Evolutionary conservation across 768 basidiomycete species (phyloP).

Genomic region (Dentipellis sp.): DNA sequence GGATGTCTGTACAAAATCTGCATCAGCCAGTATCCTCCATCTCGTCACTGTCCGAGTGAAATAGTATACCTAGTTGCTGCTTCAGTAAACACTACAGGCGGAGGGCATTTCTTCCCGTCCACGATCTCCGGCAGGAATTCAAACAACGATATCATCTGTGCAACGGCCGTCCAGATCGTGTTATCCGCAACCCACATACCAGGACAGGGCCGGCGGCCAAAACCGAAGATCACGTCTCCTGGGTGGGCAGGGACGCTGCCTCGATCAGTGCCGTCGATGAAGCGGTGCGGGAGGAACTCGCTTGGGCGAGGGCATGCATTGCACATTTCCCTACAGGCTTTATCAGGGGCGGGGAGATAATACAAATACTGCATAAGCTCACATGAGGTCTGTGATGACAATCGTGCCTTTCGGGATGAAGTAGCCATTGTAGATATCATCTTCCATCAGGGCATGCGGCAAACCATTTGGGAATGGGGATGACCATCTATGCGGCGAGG

Average conservation of each 20-base stretch:
- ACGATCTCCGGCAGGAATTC: slow-evolving; percentile 38
- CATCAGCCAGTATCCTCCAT: too few relatives aligned
- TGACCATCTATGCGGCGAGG: not conserved
- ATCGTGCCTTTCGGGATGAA: not conserved
- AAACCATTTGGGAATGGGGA: not conserved
- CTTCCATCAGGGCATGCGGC: not conserved
- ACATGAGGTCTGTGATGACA: not conserved
- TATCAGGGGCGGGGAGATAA: not conserved
- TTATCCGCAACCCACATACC: slow-evolving; percentile 55
- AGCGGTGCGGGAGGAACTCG: slow-evolving; percentile 46
- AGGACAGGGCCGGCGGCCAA: slow-evolving; percentile 46
- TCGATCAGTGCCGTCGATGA: slow-evolving; percentile 17
- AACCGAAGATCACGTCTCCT: slow-evolving; percentile 36
- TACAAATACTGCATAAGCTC: slow-evolving; percentile 1
- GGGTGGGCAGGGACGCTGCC: slow-evolving; percentile 29
- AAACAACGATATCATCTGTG: slow-evolving; percentile 46
- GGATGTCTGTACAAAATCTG: too few relatives aligned
- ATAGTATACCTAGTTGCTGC: too few relatives aligned
- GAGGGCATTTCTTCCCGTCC: slow-evolving; percentile 11
- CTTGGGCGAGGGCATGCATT: slow-evolving; percentile 39
- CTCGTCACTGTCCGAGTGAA: too few relatives aligned
- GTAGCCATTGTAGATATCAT: not conserved
- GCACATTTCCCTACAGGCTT: slow-evolving; percentile 27
- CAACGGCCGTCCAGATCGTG: slow-evolving; percentile 50
- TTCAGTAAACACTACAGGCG: too few relatives aligned